Evolutionary conservation across 345 rosid genomes (phyloP), one percentile per base, ranked within the genome.

Genomic region (Zanthoxylum bungeanum): DNA sequence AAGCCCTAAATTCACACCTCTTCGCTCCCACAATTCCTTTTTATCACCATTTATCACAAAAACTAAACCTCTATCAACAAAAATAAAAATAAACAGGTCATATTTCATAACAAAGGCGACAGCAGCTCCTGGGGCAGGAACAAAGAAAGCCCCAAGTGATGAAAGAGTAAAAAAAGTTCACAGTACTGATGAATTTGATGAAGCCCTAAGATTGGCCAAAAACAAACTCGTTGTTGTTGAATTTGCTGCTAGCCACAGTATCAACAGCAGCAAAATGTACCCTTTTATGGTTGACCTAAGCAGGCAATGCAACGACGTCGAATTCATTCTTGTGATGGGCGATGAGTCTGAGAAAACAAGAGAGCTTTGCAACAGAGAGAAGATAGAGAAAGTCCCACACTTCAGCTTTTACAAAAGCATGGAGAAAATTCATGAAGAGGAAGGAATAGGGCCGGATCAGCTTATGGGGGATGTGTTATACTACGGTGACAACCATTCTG

Each of bases 391-490:
- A 65, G 95, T 89, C 44, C 97, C 97, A 1, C 97, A 92, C 84
- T 94, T 94, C 67, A 89, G 86, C 80, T 94, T 94, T 83, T 92
- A 92, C 84, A 90, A 94, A 72, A 79, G 79, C 84, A 83, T 82
- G 92, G 97, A 92, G 75, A 89, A 88, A 74, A 85, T 94, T 50
- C 98, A 94, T 72, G 98, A 94, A 66, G 98, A 94, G 74, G 96
- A 90, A 75, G 97, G 80, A 4, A 89, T 91, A 22, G 96, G 88
- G 0, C 98, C 94, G 2, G 97, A 94, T 70, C 87, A 56, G 78
- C 79, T 91, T 5, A 68, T 84, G 74, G 97, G 97, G 16, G 97
- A 91, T 67, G 97, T 91, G 73, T 52, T 94, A n/a, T 72, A 92
- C 84, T 94, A 94, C 80, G 97, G 98, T 0, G 98, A 94, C 70